These are phyloP conservation scores for Nephelium lappaceum DNA, from an alignment of 345 rosid species.

Conservation along the genomic window DNA sequence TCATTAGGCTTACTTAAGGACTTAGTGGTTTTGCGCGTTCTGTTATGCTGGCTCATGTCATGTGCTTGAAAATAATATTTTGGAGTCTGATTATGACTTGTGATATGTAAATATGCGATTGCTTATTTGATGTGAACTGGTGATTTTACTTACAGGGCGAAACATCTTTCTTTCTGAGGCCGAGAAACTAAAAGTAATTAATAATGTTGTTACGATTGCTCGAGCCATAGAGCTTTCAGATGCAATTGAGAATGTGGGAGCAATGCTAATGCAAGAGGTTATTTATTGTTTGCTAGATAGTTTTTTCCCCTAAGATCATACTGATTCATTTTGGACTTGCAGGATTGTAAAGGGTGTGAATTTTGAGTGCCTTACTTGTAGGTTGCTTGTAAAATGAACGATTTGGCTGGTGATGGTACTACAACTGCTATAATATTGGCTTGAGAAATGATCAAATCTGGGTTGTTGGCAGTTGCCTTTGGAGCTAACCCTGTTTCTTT, in stretches of 20 bases:
- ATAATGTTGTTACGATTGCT: constrained; percentile 88
- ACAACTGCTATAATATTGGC: constrained; percentile 86
- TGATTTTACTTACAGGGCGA: constrained; percentile 55
- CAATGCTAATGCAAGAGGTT: constrained; percentile 86
- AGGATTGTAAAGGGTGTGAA: constrained; percentile 12
- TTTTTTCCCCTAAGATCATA: constrained; percentile 21
- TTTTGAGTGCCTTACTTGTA: constrained; percentile 33
- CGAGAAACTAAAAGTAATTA: constrained; percentile 59
- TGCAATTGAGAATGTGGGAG: constrained; percentile 81
- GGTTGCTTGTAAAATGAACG: constrained; percentile 86
- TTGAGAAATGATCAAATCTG: constrained; percentile 72
- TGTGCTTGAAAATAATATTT: background rate
- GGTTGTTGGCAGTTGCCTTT: constrained; percentile 68
- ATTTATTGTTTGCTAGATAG: constrained; percentile 57
- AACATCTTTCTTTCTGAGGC: constrained; percentile 75
- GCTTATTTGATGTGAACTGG: constrained; percentile 17
- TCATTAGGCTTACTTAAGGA: background rate
- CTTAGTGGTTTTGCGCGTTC: background rate
- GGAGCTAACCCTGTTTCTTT: constrained; percentile 85
- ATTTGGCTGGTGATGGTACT: constrained; percentile 90
- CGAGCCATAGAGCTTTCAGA: constrained; percentile 71
- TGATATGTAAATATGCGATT: constrained; percentile 3
- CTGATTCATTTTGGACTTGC: constrained; percentile 3
- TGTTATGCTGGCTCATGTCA: background rate
- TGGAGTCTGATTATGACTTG: background rate